Evolutionary conservation across 106 monocot species (phyloP), one percentile per base, ranked within the genome.

Genomic region (Agapanthus africanus): DNA sequence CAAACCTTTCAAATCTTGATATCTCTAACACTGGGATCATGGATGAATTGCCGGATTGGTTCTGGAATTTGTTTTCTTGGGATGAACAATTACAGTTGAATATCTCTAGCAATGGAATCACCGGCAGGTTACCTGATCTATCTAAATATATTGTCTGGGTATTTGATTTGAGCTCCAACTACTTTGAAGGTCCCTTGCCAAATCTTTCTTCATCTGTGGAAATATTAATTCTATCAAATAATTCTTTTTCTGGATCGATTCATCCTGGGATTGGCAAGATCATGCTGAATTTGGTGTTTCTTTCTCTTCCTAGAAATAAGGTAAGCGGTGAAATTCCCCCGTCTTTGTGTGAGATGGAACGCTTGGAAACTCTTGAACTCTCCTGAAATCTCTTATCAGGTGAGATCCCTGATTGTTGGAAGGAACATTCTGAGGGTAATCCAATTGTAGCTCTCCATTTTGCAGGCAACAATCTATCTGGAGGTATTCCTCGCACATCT

Each of bases 31-130:
- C 59, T 1, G 30, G 30, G 6, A 83, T 83, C 23, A 4, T 40
- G 31, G 78, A 70, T 27, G 19, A 22, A 16, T 14, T 74, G 40
- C 78, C 78, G 54, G 33, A 37, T 27, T 78, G 74, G 82, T 82
- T 82, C 56, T 74, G 70, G 74, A 13, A 27, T 42, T 36, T 57
- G 18, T 70, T 68, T 35, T 21, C 46, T 28, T 33, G 18, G 0
- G 10, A 42, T 42, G 42, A 42, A 7, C 0, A 35, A 40, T 21
- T 27, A 0, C 0, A 13, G 1, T 36, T 79, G 36, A 65, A 83
- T 74, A 46, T 83, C 28, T 79, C 83, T 0, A 15, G 54, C 7
- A 84, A 79, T 59, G 27, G 54, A 40, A 76, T 84, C 21, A 49
- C 7, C 4, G 76, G 79, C 3, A 50, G 19, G 21, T 36, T 81